Evolutionary conservation across 495 filamentous ascomycete genomes (phyloP), one percentile per base, ranked within the genome.

Genomic region (Neurospora pannonica): DNA sequence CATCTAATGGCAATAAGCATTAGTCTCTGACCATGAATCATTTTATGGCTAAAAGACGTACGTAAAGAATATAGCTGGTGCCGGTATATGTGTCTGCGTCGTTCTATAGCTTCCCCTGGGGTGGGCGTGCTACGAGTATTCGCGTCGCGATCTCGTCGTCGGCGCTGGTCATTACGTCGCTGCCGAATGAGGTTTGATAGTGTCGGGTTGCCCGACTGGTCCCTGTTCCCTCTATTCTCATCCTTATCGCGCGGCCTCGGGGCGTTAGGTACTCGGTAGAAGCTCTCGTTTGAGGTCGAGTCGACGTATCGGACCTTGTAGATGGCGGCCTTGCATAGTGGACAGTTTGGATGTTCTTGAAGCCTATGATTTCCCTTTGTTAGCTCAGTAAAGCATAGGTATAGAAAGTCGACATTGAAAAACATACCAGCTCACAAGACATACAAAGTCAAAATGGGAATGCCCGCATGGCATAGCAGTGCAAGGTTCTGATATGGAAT

Each of bases 381-480:
- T 34, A 67, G 28, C 54, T 0, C 28, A 2, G 15, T 28, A 6
- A 67, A 67, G 28, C 7, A 34, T 36, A n/a, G n/a, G n/a, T n/a
- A 67, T 19, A 3, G 28, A 2, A 67, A 4, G 13, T 36, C 7
- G 54, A 9, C 0, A 67, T 9, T 13, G 28, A 9, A 19, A 34
- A 11, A 67, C 54, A 31, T 31, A 67, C 94, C 94, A 97, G 83
- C 89, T 94, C 24, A 92, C 80, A 11, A 97, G 88, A 78, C 94
- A 97, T 15, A 94, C 77, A 80, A 93, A 95, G 83, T 97, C 93
- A 80, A 96, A 97, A 77, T 89, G 90, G 69, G 87, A 81, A 85
- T 97, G 94, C 24, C 86, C 85, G 87, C 94, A 97, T 21, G 94
- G 93, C 43, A 87, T 83, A 5, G 92, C 89, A 21, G 90, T 82